Evolutionary conservation across 805 yeast species (phyloP), one percentile per base, ranked within the genome.

Genomic region (Candida boidinii): DNA sequence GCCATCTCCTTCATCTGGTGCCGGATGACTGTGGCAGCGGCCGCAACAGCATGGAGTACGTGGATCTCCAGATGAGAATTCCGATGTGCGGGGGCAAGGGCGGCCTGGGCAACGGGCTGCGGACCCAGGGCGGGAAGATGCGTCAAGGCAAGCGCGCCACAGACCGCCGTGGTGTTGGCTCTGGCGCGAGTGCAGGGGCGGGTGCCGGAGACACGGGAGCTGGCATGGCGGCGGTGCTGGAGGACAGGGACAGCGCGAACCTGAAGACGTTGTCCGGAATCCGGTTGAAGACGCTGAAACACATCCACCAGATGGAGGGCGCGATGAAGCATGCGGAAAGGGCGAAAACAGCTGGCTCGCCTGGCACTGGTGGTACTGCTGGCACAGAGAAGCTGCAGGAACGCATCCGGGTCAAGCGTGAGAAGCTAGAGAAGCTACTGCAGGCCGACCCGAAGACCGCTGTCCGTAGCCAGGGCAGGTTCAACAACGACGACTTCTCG

Each of bases 61-160:
- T 49, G 12, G 39, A 51, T 39, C 52, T 66, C 39, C 54, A 54
- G 38, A 45, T 61, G 20, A 56, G 51, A 14, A 37, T 55, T 0
- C 50, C 60, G 10, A 35, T 66, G 21, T 57, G 68, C 36, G 74
- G 75, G 7, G 75, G 75, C n/a, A 68, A 69, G 48, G 75, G 75
- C 16, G 75, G 73, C 3, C 63, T 68, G 43, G 73, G 72, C 1
- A 50, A 61, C 13, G 46, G 57, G 41, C 45, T 68, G 32, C 56
- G 60, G 24, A 61, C 62, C 4, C 61, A 58, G 33, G 71, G 66
- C 3, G 61, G 59, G 2, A 44, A 52, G 17, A 57, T 59, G 62
- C 44, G n/a, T n/a, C n/a, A 54, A 12, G 52, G 56, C 21, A 39
- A 43, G 34, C 43, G 43, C 28, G 42, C 40, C 12, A 49, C 37